Base-by-base conservation (phyloP, 768 basidiomycete genomes). In the Macrocybe gigantea region DNA sequence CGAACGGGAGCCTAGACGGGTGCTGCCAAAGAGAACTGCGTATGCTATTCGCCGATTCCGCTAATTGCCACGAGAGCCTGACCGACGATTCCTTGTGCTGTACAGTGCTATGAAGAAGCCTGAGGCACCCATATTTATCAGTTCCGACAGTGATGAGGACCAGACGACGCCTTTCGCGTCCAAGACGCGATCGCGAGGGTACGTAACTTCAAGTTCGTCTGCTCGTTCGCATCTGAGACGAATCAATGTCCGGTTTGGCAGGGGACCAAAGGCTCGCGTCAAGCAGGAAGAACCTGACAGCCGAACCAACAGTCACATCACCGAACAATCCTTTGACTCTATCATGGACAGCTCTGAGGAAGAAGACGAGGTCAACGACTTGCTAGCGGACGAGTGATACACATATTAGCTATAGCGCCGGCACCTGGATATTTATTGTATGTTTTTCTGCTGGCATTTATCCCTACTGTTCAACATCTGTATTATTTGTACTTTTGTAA, bases 21-120 rank as follows among this genome's bases (percentile, higher is more conserved):
- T 60, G 6, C 58, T 83, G 55, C 83, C 84, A 2, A 77, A 72
- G 58, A 69, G 83, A 54, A 72, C 77, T 36, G 82, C 73, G 83
- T 84, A 65, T 53, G 82, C 64, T 10, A 35, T 40, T 22, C 22
- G 22, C 22, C 22, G 22, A 22, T 10, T 33, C 2, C 40, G 14
- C 39, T n/a, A 6, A 33, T 39, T 38, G 31, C 13, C 32, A 38
- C 9, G 4, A 51, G n/a, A 11, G 30, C 10, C 29, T 15, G 5
- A 15, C 6, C 34, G 7, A 13, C 11, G 43, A 6, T 33, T 46
- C 6, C 45, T 36, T 45, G 15, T 14, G 6, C 7, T 13, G 5
- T 47, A 9, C 45, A 78, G 74, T 30, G 69, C 75, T 36, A 60
- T 54, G 6, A 75, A 70, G 55, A 74, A 71, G 49, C 59, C 60